Evolutionary conservation across 1,284 basidiomycete species (phyloP).

Genomic region (Vanrija sp.): DNA sequence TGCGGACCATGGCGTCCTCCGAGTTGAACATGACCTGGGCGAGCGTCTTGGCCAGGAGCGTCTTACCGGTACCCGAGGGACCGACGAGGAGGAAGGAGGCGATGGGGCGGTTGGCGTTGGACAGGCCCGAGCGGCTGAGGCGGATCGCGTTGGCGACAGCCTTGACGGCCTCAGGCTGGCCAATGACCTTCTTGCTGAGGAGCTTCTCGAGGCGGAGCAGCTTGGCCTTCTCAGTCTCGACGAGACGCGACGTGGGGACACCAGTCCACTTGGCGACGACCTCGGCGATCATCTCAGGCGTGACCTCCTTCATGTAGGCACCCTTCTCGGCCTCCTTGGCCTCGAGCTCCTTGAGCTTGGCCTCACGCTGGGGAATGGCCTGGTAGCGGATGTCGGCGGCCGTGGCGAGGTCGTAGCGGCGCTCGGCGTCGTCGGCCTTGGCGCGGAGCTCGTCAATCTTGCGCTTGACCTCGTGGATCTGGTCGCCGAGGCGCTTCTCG

Average conservation of each 20-base stretch:
- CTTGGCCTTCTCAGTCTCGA: conserved; percentile 50
- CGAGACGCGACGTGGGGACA: conserved; percentile 44
- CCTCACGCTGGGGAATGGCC: conserved; percentile 86
- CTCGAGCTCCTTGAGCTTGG: conserved; percentile 59
- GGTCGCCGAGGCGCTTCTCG: conserved; percentile 80
- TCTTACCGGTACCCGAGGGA: conserved; percentile 56
- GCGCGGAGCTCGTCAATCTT: conserved; percentile 88
- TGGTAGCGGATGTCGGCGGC: conserved; percentile 89
- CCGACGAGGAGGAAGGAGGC: conserved; percentile 56
- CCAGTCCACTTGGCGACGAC: conserved; percentile 56
- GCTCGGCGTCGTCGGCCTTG: conserved; percentile 91
- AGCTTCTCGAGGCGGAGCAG: conserved; percentile 53
- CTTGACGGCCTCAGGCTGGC: conserved; percentile 57
- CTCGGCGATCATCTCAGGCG: conserved; percentile 54
- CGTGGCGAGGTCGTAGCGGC: conserved; percentile 75
- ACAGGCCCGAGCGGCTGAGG: conserved; percentile 56
- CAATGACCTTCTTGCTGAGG: conserved; percentile 53
- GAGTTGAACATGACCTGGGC: conserved; percentile 56
- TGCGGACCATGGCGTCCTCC: conserved; percentile 56
- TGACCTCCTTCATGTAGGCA: conserved; percentile 48
- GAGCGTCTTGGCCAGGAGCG: conserved; percentile 54
- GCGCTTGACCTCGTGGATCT: conserved; percentile 72
- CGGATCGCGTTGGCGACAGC: conserved; percentile 58
- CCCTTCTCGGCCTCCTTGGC: conserved; percentile 51
- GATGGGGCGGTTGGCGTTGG: conserved; percentile 55